These are phyloP conservation scores for Kwoniella dejecticola DNA, from an alignment of 768 basidiomycete genomes.

Conservation along the genomic window DNA sequence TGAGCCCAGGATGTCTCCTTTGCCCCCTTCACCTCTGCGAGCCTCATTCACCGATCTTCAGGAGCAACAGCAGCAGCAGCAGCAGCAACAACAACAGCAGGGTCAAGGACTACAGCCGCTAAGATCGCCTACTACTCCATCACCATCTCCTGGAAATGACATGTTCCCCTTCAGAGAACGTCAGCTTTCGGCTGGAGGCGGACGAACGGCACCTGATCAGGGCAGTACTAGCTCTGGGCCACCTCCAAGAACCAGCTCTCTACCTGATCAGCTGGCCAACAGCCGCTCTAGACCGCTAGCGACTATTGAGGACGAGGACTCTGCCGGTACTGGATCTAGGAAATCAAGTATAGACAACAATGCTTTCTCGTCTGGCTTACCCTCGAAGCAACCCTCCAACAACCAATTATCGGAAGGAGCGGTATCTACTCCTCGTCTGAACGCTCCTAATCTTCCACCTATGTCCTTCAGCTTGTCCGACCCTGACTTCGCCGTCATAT, in stretches of 20 bases:
- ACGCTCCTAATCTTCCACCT: slow-evolving; percentile 82
- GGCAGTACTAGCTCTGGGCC: slow-evolving; percentile 12
- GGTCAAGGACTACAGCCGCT: slow-evolving; percentile 2
- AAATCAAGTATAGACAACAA: slow-evolving; percentile 1
- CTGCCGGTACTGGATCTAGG: neutral
- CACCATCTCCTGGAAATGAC: slow-evolving; percentile 19
- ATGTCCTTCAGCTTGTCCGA: slow-evolving; percentile 87
- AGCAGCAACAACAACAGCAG: slow-evolving; percentile 16
- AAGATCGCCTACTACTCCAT: slow-evolving; percentile 37
- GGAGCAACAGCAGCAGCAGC: slow-evolving; percentile 14
- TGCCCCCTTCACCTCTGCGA: slow-evolving; percentile 54
- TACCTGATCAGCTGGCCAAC: slow-evolving; percentile 33
- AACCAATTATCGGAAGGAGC: slow-evolving; percentile 20
- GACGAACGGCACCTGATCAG: slow-evolving; percentile 5
- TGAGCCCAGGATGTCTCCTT: slow-evolving; percentile 42
- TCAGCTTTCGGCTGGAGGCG: slow-evolving; percentile 5
- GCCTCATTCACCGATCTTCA: slow-evolving; percentile 59
- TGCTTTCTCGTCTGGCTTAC: slow-evolving; percentile 7
- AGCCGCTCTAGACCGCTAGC: slow-evolving; percentile 8
- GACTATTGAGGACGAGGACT: slow-evolving; percentile 13
- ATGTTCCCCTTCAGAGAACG: slow-evolving; percentile 38
- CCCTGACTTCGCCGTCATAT: slow-evolving; percentile 66
- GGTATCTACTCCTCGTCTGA: slow-evolving; percentile 58
- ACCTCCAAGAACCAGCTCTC: slow-evolving; percentile 45
- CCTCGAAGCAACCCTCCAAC: slow-evolving; percentile 16